These are phyloP conservation scores for Saturnispora zaruensis DNA, from an alignment of 805 yeast species.

Conservation along the genomic window DNA sequence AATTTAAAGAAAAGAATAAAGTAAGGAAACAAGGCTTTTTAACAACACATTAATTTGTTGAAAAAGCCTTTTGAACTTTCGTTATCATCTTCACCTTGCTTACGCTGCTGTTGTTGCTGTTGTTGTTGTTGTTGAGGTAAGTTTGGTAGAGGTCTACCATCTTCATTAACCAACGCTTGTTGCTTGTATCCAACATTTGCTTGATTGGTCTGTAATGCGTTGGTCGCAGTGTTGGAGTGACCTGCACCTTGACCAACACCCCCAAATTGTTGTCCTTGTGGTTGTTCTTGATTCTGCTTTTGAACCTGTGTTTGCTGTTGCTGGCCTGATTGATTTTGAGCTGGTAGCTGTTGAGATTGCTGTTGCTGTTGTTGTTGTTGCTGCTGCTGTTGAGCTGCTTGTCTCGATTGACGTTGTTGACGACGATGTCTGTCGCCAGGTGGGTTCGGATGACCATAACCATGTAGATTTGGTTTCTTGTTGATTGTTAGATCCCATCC, in stretches of 20 bases:
- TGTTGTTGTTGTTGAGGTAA: conserved; percentile 18
- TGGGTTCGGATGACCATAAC: conserved; percentile 93
- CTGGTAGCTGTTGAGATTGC: conserved; percentile 12
- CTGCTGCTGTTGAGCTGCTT: conserved; percentile 20
- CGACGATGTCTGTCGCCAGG: conserved; percentile 46
- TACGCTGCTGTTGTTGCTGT: conserved; percentile 16
- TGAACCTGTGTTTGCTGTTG: conserved; percentile 14
- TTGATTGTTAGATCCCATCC: conserved; percentile 92
- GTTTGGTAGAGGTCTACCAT: conserved; percentile 29
- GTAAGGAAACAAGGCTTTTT: neutral
- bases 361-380: conserved; percentile 5
- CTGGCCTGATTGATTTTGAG: conserved; percentile 12
- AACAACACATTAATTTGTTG: conserved; percentile 17
- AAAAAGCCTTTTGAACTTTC: conserved; percentile 24
- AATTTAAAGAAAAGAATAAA: neutral
- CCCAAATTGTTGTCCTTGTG: conserved; percentile 6
- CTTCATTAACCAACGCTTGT: conserved; percentile 13
- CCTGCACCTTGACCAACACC: conserved; percentile 14
- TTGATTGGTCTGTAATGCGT: neutral
- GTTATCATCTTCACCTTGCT: conserved; percentile 17
- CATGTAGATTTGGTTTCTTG: conserved; percentile 90
- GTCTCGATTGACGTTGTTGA: conserved; percentile 30
- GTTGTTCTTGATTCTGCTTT: conserved; percentile 4
- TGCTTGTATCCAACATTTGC: conserved; percentile 5
- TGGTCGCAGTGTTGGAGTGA: conserved; percentile 4